These are phyloP conservation scores for Ceratocystis colombiana DNA, from an alignment of 2,329 filamentous ascomycete genomes.

Conservation along the genomic window DNA sequence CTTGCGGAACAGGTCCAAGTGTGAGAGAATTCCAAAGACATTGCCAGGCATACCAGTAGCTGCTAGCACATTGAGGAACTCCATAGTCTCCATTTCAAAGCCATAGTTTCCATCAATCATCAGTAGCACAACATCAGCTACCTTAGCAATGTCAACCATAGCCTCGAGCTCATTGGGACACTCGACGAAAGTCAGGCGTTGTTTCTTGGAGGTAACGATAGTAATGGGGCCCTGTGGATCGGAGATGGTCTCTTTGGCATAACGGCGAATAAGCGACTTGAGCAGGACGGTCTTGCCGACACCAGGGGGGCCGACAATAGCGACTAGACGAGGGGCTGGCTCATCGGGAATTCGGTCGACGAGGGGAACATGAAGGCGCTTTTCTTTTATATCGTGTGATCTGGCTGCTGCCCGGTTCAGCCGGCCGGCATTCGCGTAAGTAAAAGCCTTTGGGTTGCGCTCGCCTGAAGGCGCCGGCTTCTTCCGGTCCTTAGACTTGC, in stretches of 20 bases:
- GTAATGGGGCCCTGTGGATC: slow-evolving; percentile 87
- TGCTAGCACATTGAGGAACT: slow-evolving; percentile 90
- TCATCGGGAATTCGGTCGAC: slow-evolving; percentile 94
- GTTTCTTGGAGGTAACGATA: slow-evolving; percentile 90
- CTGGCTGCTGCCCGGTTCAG: slow-evolving; percentile 64
- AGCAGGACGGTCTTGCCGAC: slow-evolving; percentile 92
- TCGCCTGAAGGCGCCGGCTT: slow-evolving; percentile 49
- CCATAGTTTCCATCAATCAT: slow-evolving; percentile 99
- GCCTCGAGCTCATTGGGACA: slow-evolving; percentile 92
- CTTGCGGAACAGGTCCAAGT: slow-evolving; percentile 90
- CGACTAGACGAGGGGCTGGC: slow-evolving; percentile 82
- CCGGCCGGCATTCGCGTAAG: slow-evolving; percentile 70
- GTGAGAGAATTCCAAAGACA: slow-evolving; percentile 92
- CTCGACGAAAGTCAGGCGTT: slow-evolving; percentile 90
- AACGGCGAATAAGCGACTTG: slow-evolving; percentile 86
- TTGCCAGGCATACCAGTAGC: slow-evolving; percentile 97
- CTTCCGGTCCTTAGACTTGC: slow-evolving; percentile 71
- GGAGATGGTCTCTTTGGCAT: slow-evolving; percentile 89
- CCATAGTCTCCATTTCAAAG: slow-evolving; percentile 99
- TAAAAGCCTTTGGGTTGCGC: slow-evolving; percentile 81
- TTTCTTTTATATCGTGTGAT: slow-evolving; percentile 80
- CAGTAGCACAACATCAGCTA: slow-evolving; percentile 90
- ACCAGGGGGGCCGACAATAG: slow-evolving; percentile 88
- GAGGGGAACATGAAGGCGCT: slow-evolving; percentile 88
- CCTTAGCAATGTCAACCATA: slow-evolving; percentile 95